These are phyloP conservation scores for Penicillium macrosclerotiorum DNA, from an alignment of 495 filamentous ascomycete genomes.

Conservation along the genomic window DNA sequence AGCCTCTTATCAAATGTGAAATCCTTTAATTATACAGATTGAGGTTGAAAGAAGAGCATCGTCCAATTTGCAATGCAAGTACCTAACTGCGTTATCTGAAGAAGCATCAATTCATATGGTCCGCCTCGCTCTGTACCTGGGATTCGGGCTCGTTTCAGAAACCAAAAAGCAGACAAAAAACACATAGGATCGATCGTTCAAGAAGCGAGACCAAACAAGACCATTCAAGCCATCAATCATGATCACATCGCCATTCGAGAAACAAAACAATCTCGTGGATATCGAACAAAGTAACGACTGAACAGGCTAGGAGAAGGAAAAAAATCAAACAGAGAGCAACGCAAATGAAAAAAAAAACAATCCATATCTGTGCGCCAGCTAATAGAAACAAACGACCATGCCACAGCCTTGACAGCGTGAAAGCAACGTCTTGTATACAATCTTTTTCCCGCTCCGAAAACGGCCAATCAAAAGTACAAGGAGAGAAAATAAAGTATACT, in stretches of 20 bases:
- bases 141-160: too few relatives aligned
- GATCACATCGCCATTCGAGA: neutral
- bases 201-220: neutral
- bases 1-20: too few relatives aligned
- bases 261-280: slow-evolving; percentile 11
- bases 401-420: slow-evolving; percentile 11
- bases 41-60: too few relatives aligned
- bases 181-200: too few relatives aligned
- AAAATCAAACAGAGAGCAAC: neutral
- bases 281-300: slow-evolving; percentile 10
- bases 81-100: too few relatives aligned
- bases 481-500: neutral
- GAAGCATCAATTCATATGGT: too few relatives aligned
- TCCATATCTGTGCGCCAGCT: neutral
- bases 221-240: neutral
- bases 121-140: too few relatives aligned
- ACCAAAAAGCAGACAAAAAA: too few relatives aligned
- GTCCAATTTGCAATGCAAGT: too few relatives aligned
- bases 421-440: slow-evolving; percentile 16
- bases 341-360: neutral
- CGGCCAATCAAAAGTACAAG: slow-evolving; percentile 4
- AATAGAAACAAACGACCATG: slow-evolving; percentile 7
- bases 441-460: slow-evolving; percentile 1
- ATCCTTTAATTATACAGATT: too few relatives aligned
- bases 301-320: neutral